Evolutionary conservation across 2,329 filamentous ascomycete genomes (phyloP).

Genomic region (Pezicula rhizophila): DNA sequence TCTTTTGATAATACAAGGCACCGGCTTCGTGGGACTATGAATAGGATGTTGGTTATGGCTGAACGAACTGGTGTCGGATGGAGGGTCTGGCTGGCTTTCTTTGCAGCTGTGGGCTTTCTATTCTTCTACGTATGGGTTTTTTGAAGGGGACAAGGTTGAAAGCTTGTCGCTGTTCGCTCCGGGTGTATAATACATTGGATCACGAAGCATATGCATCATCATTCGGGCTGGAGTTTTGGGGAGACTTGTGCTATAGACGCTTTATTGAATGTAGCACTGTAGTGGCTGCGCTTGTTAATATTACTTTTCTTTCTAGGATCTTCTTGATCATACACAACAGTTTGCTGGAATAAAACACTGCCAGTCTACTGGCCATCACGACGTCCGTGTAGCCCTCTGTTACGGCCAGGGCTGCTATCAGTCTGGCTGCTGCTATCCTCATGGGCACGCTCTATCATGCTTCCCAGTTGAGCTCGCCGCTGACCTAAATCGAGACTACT

Average conservation of each 20-base stretch:
- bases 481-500: constrained; percentile 22
- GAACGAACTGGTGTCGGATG: constrained; percentile 90
- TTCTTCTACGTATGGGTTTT: constrained; percentile 94
- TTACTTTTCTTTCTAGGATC: not conserved
- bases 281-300: constrained; percentile 8
- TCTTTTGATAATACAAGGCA: constrained; percentile 80
- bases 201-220: not conserved
- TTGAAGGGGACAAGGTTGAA: constrained; percentile 33
- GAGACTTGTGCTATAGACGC: not conserved
- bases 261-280: constrained; percentile 4
- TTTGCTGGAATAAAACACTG: not conserved
- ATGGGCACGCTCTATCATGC: constrained; percentile 13
- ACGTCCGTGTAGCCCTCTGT: constrained; percentile 2
- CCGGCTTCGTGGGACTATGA: constrained; percentile 87
- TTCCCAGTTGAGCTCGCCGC: constrained; percentile 11
- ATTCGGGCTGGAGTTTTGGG: constrained; percentile 3
- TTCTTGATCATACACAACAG: not conserved
- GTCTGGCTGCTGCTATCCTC: constrained; percentile 19
- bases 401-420: constrained; percentile 21
- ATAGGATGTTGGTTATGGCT: constrained; percentile 93
- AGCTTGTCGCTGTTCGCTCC: not conserved
- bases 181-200: not conserved
- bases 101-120: constrained; percentile 71
- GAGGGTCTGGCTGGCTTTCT: constrained; percentile 90
- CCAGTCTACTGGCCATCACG: not conserved